Base-by-base conservation (phyloP, 495 filamentous ascomycete species). In the Hypoxylon fuscum region DNA sequence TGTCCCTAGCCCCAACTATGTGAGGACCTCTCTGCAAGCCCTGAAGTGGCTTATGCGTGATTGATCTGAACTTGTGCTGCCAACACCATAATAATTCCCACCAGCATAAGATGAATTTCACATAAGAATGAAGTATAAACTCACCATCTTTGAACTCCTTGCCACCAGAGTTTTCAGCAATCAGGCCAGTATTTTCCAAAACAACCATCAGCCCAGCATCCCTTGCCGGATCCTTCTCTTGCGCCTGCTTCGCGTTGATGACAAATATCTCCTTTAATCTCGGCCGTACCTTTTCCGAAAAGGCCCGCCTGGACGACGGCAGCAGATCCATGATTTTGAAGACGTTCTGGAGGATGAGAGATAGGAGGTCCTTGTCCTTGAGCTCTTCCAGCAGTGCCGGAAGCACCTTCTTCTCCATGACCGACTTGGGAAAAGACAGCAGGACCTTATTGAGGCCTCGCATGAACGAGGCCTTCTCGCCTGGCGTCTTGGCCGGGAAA, bases 111-210 rank as follows among this genome's bases (percentile, higher is more conserved):
- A 48, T 6, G 12, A 17, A 44, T 12, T 14, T 1, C n/a, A 41
- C 21, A 32, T 43, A 0, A 31, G 9, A 9, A 12, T 3, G 9
- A 43, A 32, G 32, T 0, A 15, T 52, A 29, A 17, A 42, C 87
- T 66, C 71, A 91, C 90, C 88, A 61, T 96, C 92, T 76, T 97
- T 97, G 73, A 98, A 98, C 56, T 97, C 94, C 64, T 90, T 90
- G 0, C 92, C 93, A 3, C 88, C 86, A 60, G 89, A 96, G 54
- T 94, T 95, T 4, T 86, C 84, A 3, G 90, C 84, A 50, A 96
- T 87, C 2, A 87, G 76, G 2, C 77, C 74, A 63, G 96, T 83
- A 59, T 96, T 92, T 57, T 97, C 91, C 2, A 98, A 77, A 2
- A 97, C 74, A 9, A 96, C 87, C 81, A 96, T 93, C 32, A 98